Percentiles rank a stretch among this genome's conserved stretches.
Evolutionary conservation across 371 early-diverging fungal species (phyloP).

Genomic region (Mucor sp.): DNA sequence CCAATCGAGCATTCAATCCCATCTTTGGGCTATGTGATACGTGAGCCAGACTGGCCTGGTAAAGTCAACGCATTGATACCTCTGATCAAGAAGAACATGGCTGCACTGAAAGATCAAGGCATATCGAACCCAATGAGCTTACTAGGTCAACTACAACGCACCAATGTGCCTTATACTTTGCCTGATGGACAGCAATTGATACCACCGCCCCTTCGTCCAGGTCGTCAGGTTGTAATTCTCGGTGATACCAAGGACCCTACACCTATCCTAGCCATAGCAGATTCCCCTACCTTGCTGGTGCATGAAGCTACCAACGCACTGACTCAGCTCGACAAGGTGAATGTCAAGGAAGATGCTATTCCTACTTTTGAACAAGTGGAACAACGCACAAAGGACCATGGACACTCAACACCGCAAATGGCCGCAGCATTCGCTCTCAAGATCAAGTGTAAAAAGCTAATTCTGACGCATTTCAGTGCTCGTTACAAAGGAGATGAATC

Average conservation of each 20-base stretch:
- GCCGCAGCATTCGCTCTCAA: conserved; percentile 52
- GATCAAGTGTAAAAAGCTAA: conserved; percentile 44
- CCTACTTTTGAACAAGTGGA: conserved; percentile 35
- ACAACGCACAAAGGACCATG: conserved; percentile 46
- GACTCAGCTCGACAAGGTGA: conserved; percentile 34
- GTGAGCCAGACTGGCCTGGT: conserved; percentile 45
- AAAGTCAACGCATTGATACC: conserved; percentile 49
- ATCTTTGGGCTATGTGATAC: conserved; percentile 54
- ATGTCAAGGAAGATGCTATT: conserved; percentile 3
- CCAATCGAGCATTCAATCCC: conserved; percentile 59
- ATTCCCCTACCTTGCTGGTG: conserved; percentile 38
- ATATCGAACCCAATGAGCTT: conserved; percentile 50
- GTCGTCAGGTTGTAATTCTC: conserved; percentile 54
- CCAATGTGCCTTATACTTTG: conserved; percentile 33
- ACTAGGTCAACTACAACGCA: conserved; percentile 48
- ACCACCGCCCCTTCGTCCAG: conserved; percentile 43
- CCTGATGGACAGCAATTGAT: conserved; percentile 50
- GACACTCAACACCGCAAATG: conserved; percentile 70
- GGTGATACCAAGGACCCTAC: conserved; percentile 61
- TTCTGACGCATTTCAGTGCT: conserved; percentile 64
- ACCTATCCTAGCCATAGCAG: conserved; percentile 13
- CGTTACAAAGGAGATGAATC: conserved; percentile 55
- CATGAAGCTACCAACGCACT: conserved; percentile 69
- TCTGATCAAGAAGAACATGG: conserved; percentile 38
- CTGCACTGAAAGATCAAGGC: conserved; percentile 31